Evolutionary conservation across 78 protist genomes (phyloP).

Genomic region (Emiliania huxleyi): DNA sequence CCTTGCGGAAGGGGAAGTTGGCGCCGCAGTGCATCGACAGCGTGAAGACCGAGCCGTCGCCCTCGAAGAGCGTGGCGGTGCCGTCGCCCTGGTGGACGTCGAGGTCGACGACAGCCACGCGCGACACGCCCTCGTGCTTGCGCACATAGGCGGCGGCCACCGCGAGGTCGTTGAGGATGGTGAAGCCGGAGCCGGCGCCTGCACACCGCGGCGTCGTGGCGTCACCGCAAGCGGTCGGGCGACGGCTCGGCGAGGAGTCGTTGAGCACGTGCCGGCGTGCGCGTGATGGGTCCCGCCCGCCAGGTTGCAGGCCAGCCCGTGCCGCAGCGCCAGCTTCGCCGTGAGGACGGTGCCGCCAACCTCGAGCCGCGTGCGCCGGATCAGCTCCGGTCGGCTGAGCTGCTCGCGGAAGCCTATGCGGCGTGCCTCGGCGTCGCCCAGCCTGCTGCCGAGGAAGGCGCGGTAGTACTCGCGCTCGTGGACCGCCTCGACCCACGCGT

Average conservation of each 20-base stretch:
- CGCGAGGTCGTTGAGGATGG: conserved; percentile 28
- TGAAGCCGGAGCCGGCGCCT: not conserved
- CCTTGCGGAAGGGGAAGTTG: conserved; percentile 24
- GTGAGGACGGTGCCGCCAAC: not conserved
- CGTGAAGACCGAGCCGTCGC: not conserved
- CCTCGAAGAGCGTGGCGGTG: not conserved
- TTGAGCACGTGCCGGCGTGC: too few species aligned
- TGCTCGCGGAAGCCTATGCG: not conserved
- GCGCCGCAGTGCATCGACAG: not conserved
- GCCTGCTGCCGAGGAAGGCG: not conserved
- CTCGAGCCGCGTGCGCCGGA: not conserved
- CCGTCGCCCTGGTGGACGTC: conserved; percentile 40
- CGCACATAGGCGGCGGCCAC: not conserved
- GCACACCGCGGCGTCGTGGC: too few species aligned
- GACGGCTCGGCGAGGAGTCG: too few species aligned
- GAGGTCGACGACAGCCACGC: not conserved
- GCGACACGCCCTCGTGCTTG: not conserved
- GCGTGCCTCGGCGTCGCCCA: not conserved
- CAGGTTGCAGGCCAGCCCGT: conserved; percentile 11
- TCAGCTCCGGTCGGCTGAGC: not conserved
- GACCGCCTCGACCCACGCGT: not conserved
- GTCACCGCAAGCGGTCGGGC: too few species aligned
- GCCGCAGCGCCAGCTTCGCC: not conserved
- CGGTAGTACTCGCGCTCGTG: not conserved
- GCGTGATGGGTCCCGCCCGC: conserved; percentile 44